phyloP scores from a whole-genome alignment of 148 eudicot genomes.

The Chenopodium formosanum region DNA sequence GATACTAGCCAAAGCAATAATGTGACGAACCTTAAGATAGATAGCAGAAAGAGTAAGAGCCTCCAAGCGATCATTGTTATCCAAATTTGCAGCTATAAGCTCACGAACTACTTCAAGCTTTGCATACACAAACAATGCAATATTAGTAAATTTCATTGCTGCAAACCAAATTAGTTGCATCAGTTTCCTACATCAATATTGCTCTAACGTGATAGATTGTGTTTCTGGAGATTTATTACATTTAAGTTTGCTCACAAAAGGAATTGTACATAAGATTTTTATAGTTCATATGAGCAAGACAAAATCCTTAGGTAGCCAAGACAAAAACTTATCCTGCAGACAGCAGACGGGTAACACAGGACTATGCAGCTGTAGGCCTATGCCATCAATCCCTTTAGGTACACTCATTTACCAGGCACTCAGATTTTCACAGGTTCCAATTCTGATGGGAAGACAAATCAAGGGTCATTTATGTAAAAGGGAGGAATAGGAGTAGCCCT shows the following conservation, averaged over 20 bases:
- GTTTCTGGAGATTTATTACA: not conserved
- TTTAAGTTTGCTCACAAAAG: not conserved
- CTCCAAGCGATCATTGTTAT: conserved; percentile 59
- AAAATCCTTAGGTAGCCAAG: not conserved
- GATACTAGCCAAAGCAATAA: not conserved
- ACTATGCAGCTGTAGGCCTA: not conserved
- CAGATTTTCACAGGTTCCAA: not conserved
- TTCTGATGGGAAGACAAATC: not conserved
- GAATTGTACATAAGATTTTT: not conserved
- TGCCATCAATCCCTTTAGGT: not conserved
- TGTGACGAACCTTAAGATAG: conserved; percentile 75
- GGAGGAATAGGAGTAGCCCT: not conserved
- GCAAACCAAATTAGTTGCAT: not conserved
- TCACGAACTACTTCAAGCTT: conserved; percentile 98
- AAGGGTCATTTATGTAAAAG: not conserved
- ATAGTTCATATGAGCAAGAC: not conserved
- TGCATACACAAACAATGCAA: conserved; percentile 32
- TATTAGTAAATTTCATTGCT: conserved; percentile 18
- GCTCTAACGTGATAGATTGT: not conserved
- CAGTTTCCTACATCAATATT: not conserved
- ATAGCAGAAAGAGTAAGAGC: conserved; percentile 83
- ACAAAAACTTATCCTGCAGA: not conserved
- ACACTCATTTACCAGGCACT: not conserved
- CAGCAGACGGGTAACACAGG: not conserved
- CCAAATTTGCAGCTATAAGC: conserved; percentile 55